A percentile compares a stretch with the other conserved stretches of the same genome.
phyloP scores from a whole-genome alignment of 1,284 basidiomycete species.

The Apiotrichum siamense region DNA sequence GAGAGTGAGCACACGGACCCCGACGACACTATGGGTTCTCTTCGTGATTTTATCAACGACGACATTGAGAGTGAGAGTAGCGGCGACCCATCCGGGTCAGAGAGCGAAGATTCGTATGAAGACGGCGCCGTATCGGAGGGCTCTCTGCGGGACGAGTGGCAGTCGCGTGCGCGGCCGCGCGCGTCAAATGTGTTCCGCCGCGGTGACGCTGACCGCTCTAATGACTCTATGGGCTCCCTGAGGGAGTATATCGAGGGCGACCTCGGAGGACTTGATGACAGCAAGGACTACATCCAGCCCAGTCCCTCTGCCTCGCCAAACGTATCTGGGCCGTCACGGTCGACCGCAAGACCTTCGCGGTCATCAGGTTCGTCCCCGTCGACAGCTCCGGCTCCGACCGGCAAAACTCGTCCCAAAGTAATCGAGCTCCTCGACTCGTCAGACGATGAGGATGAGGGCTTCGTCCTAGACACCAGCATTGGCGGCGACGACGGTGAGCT shows the following conservation, averaged over 20 bases:
- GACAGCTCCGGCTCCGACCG: no score
- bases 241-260: neutral
- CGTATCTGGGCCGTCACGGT: neutral
- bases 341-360: slow-evolving; percentile 3
- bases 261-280: neutral
- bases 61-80: neutral
- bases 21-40: neutral
- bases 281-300: neutral
- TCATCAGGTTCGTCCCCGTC: no score
- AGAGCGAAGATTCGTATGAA: neutral
- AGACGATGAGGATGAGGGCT: slow-evolving; percentile 12
- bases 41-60: neutral
- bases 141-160: neutral
- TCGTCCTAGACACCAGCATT: neutral
- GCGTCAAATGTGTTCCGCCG: neutral
- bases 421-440: slow-evolving; percentile 7
- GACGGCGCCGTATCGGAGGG: neutral
- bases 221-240: neutral
- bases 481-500: slow-evolving; percentile 4
- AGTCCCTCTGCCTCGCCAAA: no score
- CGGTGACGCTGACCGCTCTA: neutral
- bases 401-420: neutral
- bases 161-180: neutral
- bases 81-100: neutral
- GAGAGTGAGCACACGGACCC: neutral